Conservation (phyloP, 768 basidiomycete genomes). For the Psilocybe cubensis region DNA sequence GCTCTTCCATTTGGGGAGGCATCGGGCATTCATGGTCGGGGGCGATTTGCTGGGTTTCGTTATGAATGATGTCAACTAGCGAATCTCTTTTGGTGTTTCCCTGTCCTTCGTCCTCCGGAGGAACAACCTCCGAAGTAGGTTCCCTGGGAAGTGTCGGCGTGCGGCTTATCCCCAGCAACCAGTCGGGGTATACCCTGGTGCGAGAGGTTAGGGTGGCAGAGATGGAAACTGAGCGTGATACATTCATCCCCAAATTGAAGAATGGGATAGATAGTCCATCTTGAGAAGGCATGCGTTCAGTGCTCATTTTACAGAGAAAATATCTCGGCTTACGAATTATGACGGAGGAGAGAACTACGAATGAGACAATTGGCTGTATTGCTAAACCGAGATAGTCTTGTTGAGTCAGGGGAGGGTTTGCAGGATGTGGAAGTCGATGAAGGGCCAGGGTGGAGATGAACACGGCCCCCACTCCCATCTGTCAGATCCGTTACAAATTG, state of each 20-base stretch:
- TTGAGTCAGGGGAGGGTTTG: constrained; percentile 64
- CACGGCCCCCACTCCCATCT: constrained; percentile 93
- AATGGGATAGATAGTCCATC: constrained; percentile 75
- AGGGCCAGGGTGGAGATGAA: constrained; percentile 84
- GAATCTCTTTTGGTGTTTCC: not conserved
- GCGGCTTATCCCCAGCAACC: constrained; percentile 35
- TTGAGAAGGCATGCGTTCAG: constrained; percentile 23
- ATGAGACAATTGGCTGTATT: constrained; percentile 85
- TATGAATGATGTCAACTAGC: constrained; percentile 9
- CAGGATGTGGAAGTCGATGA: constrained; percentile 58
- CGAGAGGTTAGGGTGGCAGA: constrained; percentile 45
- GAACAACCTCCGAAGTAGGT: not conserved
- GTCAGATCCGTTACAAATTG: not conserved
- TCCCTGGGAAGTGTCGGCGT: constrained; percentile 16
- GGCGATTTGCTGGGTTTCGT: not conserved
- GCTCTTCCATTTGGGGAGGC: not conserved
- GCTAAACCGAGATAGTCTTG: constrained; percentile 73
- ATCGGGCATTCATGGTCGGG: not conserved
- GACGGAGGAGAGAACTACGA: constrained; percentile 87
- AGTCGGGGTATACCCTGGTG: constrained; percentile 43
- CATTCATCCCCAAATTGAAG: constrained; percentile 57
- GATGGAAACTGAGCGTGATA: constrained; percentile 50
- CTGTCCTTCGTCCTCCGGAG: not conserved
- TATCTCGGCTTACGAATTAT: constrained; percentile 61
- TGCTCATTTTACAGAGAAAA: not conserved